Evolutionary conservation across 1,284 basidiomycete genomes (phyloP).

Genomic region (Leccinum pallidistipes): DNA sequence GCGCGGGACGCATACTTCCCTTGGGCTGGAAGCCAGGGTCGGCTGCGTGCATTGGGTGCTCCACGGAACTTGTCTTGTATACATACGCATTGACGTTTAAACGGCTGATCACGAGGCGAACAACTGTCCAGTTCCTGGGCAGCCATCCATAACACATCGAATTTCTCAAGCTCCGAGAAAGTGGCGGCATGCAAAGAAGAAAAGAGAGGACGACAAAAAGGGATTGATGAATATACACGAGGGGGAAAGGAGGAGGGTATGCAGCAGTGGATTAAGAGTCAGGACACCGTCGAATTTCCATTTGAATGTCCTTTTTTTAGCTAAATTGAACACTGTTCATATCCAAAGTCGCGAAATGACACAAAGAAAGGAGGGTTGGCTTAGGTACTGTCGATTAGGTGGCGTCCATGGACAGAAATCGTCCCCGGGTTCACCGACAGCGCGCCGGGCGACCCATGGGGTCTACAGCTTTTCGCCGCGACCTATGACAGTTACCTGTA

Average conservation of each 20-base stretch:
- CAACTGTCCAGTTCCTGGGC: not conserved
- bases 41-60: not conserved
- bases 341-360: not conserved
- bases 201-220: not conserved
- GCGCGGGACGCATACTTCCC: not conserved
- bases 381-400: constrained; percentile 10
- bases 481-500: constrained; percentile 37
- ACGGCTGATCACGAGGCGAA: not conserved
- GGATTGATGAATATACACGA: not conserved
- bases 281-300: not conserved
- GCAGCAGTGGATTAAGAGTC: not conserved
- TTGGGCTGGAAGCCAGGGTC: not conserved
- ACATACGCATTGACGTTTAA: not conserved
- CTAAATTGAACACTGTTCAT: constrained; percentile 14
- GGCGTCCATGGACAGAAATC: constrained; percentile 5
- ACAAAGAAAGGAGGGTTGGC: not conserved
- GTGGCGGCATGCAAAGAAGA: not conserved
- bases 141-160: not conserved
- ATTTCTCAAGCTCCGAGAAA: not conserved
- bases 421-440: not conserved
- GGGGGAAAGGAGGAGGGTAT: not conserved
- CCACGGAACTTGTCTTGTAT: not conserved
- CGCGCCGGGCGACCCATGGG: not conserved
- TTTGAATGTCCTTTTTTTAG: constrained; percentile 8
- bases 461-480: constrained; percentile 35